These are phyloP conservation scores for Tulasnella sp. DNA, from an alignment of 768 basidiomycete species.

Conservation along the genomic window DNA sequence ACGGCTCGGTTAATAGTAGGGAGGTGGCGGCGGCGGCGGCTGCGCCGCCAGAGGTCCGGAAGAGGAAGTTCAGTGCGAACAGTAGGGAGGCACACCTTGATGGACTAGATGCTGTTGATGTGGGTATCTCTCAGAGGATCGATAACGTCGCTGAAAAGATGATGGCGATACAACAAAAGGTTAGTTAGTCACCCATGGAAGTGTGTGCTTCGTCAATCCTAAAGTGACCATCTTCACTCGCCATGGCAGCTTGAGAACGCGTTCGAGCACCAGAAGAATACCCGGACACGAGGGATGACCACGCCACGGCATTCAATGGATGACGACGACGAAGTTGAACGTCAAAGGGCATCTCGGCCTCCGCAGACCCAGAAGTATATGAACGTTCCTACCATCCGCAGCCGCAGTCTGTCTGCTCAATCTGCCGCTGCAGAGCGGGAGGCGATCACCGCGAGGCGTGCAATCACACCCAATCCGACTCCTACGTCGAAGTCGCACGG, in stretches of 20 bases:
- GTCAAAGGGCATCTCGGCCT: too few relatives aligned
- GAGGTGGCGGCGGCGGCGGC: not conserved
- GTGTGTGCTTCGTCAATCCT: not conserved
- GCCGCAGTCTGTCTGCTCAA: not conserved
- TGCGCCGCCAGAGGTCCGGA: slow-evolving; percentile 21
- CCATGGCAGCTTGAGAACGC: slow-evolving; percentile 3
- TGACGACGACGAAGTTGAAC: not conserved
- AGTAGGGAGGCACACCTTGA: slow-evolving; percentile 40
- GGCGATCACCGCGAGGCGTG: slow-evolving; percentile 10
- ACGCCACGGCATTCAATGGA: not conserved
- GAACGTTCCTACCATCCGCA: not conserved
- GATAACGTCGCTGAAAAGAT: slow-evolving; percentile 86
- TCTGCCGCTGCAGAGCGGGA: slow-evolving; percentile 2
- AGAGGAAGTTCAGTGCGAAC: slow-evolving; percentile 64
- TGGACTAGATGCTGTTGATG: slow-evolving; percentile 68
- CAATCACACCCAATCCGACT: slow-evolving; percentile 25
- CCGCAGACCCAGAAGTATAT: too few relatives aligned
- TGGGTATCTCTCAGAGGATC: slow-evolving; percentile 72
- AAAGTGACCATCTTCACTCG: not conserved
- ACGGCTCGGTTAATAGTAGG: slow-evolving; percentile 25
- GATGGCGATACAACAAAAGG: slow-evolving; percentile 83
- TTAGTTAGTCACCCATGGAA: slow-evolving; percentile 28
- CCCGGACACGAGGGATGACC: not conserved
- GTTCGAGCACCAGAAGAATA: slow-evolving; percentile 3
- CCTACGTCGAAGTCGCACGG: slow-evolving; percentile 22